A percentile compares a stretch with the other conserved stretches of the same genome.
phyloP scores from a whole-genome alignment of 2,329 filamentous ascomycete species.

The Epichloe glyceriae region DNA sequence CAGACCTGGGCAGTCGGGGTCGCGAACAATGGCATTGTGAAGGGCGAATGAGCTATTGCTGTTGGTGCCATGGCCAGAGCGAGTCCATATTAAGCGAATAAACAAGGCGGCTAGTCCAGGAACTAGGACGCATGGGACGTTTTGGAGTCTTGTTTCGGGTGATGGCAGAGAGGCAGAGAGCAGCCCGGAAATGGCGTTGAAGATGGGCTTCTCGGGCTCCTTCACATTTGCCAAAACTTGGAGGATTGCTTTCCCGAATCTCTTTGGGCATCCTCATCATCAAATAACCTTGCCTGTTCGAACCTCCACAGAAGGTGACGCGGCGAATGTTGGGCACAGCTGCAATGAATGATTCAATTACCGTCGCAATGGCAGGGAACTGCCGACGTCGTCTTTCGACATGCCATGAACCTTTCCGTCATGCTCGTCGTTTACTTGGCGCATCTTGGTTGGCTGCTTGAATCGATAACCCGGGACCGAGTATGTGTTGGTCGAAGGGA shows the following conservation, averaged over 20 bases:
- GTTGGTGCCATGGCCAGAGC: conserved; percentile 34
- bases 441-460: conserved; percentile 37
- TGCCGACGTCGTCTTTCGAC: conserved; percentile 68
- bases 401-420: conserved; percentile 58
- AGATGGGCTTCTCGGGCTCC: conserved; percentile 14
- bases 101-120: conserved; percentile 32
- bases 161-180: conserved; percentile 31
- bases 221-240: conserved; percentile 19
- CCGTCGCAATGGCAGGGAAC: conserved; percentile 69
- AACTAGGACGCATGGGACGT: conserved; percentile 28
- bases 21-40: conserved; percentile 56
- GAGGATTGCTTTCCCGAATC: conserved; percentile 52
- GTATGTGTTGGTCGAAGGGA: conserved; percentile 73
- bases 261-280: conserved; percentile 53
- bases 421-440: conserved; percentile 33
- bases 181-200: conserved; percentile 24
- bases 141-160: conserved; percentile 18
- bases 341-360: conserved; percentile 62
- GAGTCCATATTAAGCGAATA: conserved; percentile 36
- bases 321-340: conserved; percentile 57
- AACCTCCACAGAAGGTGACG: conserved; percentile 77
- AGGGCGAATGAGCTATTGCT: conserved; percentile 55
- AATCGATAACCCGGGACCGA: conserved; percentile 51
- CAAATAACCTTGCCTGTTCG: conserved; percentile 72
- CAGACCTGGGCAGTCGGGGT: conserved; percentile 58